Percentiles rank a stretch among this genome's conserved stretches.
phyloP scores from a whole-genome alignment of 495 filamentous ascomycete species.

The Trichodelitschia bisporula region DNA sequence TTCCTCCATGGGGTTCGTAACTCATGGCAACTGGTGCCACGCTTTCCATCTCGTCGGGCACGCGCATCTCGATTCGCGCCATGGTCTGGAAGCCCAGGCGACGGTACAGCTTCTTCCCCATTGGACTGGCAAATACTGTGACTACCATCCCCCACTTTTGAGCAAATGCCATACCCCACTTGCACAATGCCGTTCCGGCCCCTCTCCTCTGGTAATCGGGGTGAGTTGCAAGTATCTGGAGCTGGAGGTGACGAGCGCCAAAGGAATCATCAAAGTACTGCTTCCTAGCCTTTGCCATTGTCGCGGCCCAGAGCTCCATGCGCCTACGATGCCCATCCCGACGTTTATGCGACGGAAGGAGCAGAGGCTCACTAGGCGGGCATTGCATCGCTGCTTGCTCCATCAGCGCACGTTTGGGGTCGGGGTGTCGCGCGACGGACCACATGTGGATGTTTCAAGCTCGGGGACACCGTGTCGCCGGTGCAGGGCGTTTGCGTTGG shows the following conservation, averaged over 20 bases:
- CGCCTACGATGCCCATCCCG: constrained; percentile 4
- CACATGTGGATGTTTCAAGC: too few species aligned
- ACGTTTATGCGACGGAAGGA: neutral
- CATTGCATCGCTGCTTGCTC: too few species aligned
- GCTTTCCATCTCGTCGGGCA: too few species aligned
- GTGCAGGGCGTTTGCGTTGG: too few species aligned
- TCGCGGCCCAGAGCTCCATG: constrained; percentile 3
- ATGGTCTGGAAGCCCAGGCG: constrained; percentile 3
- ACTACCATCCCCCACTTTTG: constrained; percentile 1
- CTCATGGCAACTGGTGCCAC: too few species aligned
- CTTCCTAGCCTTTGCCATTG: neutral
- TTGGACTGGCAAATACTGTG: constrained; percentile 6
- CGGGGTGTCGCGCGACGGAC: too few species aligned
- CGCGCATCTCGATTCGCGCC: too few species aligned
- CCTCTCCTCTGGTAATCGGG: constrained; percentile 3
- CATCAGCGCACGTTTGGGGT: too few species aligned
- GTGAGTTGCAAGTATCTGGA: constrained; percentile 6
- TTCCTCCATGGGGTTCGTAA: too few species aligned
- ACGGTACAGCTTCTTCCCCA: constrained; percentile 4
- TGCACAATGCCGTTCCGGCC: constrained; percentile 1
- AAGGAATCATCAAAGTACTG: constrained; percentile 2
- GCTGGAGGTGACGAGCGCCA: constrained; percentile 3
- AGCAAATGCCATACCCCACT: constrained; percentile 2
- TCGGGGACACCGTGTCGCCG: too few species aligned
- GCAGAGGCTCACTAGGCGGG: neutral